Evolutionary conservation across 441 rosid species (phyloP), one percentile per base, ranked within the genome.

Genomic region (Cnidoscolus chayamansa): DNA sequence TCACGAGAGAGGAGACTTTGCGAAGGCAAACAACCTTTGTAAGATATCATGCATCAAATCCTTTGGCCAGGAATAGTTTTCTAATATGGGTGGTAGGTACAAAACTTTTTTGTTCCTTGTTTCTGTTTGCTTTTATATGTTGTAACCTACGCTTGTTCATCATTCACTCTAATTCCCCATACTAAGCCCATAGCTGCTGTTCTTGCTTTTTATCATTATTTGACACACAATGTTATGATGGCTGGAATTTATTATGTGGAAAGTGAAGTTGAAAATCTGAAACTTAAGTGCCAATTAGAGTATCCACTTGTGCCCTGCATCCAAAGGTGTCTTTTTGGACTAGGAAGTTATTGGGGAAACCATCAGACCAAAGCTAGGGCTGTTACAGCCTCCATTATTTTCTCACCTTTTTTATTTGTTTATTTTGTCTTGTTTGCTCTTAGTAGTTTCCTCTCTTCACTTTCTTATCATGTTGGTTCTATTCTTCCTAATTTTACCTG

Each of bases 41-140:
- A 63, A 82, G 86, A 86, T 76, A 84, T 75, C 93, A 85, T 73
- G 61, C 84, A 31, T 73, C 94, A 43, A 85, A 80, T 78, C 90
- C 92, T 75, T 80, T 86, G 71, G 77, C 76, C 65, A 87, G 63
- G 82, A 87, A 81, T 65, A 81, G 84, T 40, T 80, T 86, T 75
- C 76, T 91, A 79, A 81, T 90, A 70, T 90, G 97, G 98, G 86
- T 91, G 93, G 98, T 91, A 87, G 66, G 85, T 75, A 60, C 55
- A 70, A 43, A 64, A 58, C 65, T 63, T 64, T 45, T 54, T 35
- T 19, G 66, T 56, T 73, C 74, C 63, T 74, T 65, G 15, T 70
- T 56, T 60, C 73, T 65, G 9, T 10, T 65, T 50, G 11, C 53
- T 51, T 57, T 56, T 45, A 77, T 50, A 12, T 55, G n/a, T 68